These are phyloP conservation scores for Stylosanthes scabra DNA, from an alignment of 331 rosid species.

Conservation along the genomic window DNA sequence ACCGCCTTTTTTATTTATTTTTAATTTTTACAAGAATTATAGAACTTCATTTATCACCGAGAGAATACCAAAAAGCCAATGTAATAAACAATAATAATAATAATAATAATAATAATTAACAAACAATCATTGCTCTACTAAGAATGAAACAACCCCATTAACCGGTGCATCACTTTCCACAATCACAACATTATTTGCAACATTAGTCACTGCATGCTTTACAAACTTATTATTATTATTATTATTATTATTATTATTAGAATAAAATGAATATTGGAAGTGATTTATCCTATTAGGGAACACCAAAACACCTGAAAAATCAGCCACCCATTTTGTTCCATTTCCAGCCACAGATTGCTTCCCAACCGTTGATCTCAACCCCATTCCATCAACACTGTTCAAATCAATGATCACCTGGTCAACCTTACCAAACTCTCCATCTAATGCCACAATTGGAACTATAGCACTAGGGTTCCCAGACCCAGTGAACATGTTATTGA, in stretches of 20 bases:
- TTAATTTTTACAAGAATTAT: no score
- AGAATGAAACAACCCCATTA: constrained; percentile 51
- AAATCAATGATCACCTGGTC: constrained; percentile 64
- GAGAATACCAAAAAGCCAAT: no score
- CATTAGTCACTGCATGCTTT: constrained; percentile 58
- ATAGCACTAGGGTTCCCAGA: constrained; percentile 41
- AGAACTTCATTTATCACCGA: no score
- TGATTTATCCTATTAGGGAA: constrained; percentile 55
- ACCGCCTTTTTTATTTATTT: no score
- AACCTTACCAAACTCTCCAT: constrained; percentile 52
- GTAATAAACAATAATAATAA: no score
- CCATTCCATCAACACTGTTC: constrained; percentile 65
- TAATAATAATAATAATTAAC: no score
- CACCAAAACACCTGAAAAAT: constrained; percentile 54
- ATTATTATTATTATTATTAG: neutral
- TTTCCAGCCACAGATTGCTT: constrained; percentile 46
- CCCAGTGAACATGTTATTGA: constrained; percentile 65
- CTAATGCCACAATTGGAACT: constrained; percentile 54
- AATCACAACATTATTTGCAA: constrained; percentile 56
- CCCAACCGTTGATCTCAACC: constrained; percentile 60
- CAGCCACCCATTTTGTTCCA: constrained; percentile 64
- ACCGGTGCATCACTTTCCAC: constrained; percentile 61
- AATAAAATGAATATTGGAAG: constrained; percentile 60
- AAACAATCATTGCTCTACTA: constrained; percentile 53
- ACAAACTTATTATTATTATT: constrained; percentile 36